Evolutionary conservation across 2,329 filamentous ascomycete genomes (phyloP), one percentile per base, ranked within the genome.

Genomic region (Fragosphaeria purpurea): DNA sequence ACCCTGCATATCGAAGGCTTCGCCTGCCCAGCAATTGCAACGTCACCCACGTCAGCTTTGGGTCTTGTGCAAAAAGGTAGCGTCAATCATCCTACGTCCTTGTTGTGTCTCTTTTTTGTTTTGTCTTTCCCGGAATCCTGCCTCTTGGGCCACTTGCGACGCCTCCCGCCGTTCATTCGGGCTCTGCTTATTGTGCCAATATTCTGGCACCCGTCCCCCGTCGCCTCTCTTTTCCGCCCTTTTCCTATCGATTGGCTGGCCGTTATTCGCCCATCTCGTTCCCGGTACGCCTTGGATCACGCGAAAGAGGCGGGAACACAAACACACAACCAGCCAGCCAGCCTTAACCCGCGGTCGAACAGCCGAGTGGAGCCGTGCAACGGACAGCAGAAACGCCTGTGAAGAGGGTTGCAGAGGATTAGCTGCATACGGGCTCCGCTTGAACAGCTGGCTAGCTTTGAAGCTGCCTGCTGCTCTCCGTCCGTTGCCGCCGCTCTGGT

Each of bases 361-460:
- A 30, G 11, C 31, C 33, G 43, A 43, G 10, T 37, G 22, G 43
- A 41, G 7, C 44, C 32, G 32, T 34, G 31, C 30, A 33, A 39
- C n/a, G 33, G 39, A n/a, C 30, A 13, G 7, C 13, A 41, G 9
- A n/a, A 42, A 7, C 38, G 40, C 33, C 12, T 51, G 46, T 33
- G 44, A 33, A 32, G 32, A 30, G 9, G 35, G 35, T 37, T 51
- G 40, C 35, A 30, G 40, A 39, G 33, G 37, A 32, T 13, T 47
- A 42, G 46, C 41, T 52, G 47, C 44, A 54, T 48, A 33, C 22
- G 22, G 33, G 32, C 44, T 51, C 49, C 46, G 41, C 49, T 35
- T 45, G 47, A 35, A 50, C 50, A 48, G 50, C 47, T 54, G 47
- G 50, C 47, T 54, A 46, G 47, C 50, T 43, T 34, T 41, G 37